Evolutionary conservation across 306 rosid species (phyloP).

Genomic region (Fagus crenata): DNA sequence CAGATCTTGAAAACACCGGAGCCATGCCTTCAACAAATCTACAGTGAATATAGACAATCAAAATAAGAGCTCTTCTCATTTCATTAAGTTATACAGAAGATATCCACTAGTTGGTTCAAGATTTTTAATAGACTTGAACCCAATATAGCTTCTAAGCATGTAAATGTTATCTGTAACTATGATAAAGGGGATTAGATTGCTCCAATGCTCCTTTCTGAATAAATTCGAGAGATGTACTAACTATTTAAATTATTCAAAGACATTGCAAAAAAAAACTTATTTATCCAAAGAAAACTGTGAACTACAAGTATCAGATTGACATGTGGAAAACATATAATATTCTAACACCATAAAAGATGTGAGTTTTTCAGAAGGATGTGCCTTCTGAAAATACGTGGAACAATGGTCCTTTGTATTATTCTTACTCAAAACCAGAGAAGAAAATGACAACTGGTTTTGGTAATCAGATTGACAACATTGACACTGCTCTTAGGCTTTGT

Average conservation of each 20-base stretch:
- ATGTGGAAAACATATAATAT: neutral
- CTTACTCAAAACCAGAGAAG: neutral
- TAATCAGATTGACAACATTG: neutral
- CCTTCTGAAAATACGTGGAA: neutral
- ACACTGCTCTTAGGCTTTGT: neutral
- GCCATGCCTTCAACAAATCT: constrained; percentile 99
- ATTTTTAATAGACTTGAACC: constrained; percentile 1
- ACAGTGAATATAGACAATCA: constrained; percentile 14
- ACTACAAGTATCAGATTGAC: neutral
- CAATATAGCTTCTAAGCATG: neutral
- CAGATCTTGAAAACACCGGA: constrained; percentile 89
- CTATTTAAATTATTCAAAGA: neutral
- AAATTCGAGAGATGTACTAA: neutral
- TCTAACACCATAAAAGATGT: neutral
- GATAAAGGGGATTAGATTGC: neutral
- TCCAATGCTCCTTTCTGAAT: neutral
- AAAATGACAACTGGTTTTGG: neutral
- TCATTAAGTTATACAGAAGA: neutral
- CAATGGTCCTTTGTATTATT: neutral
- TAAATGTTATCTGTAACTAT: neutral
- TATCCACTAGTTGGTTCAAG: neutral
- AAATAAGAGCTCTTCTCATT: neutral
- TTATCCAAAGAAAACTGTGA: neutral
- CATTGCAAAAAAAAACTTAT: neutral
- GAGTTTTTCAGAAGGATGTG: neutral